Evolutionary conservation across 2,329 filamentous ascomycete species (phyloP), one percentile per base, ranked within the genome.

Genomic region (Cordyceps farinosa): DNA sequence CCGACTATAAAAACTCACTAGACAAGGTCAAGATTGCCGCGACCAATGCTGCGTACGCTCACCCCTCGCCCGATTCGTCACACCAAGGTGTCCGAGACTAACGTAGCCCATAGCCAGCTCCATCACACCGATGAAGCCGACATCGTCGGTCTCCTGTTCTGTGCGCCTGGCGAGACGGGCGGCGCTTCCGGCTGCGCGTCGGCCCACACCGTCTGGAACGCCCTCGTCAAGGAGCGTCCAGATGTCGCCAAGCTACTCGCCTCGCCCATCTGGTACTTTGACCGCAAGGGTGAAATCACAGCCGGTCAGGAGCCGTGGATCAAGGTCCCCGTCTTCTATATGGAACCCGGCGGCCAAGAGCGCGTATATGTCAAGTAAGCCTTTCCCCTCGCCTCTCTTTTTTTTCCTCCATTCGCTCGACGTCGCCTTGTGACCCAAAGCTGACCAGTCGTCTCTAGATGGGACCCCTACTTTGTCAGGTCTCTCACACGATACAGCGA

Each of bases 1-100:
- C 92, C 68, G 90, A 94, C 74, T 61, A 54, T 8, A 54, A 61
- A 9, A 85, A 82, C 8, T 86, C 91, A 75, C 94, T 91, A 68
- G 89, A 95, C 76, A 89, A 87, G 70, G 90, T 96, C 67, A 87
- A 91, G 67, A 95, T 96, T 75, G 96, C 96, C 78, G 84, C 91
- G 66, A 96, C 91, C 3, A 65, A 65, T 40, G 57, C 61, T 30
- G 62, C 44, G 61, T 63, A 38, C 5, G 53, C 15, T 10, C 15
- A 15, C 5, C 1, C 47, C 3, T 11, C 32, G 1, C 27, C 15
- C 11, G 5, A 2, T 10, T 29, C 17, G 38, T 15, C 0, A 9
- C 22, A 22, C 22, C 22, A 22, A 1, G 22, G 22, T 11, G 2
- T n/a, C 17, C 3, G 11, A 13, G 17, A 22, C 57, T 60, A 52